Evolutionary conservation across 2,329 filamentous ascomycete genomes (phyloP).

Genomic region (Aspergillus intermedius): DNA sequence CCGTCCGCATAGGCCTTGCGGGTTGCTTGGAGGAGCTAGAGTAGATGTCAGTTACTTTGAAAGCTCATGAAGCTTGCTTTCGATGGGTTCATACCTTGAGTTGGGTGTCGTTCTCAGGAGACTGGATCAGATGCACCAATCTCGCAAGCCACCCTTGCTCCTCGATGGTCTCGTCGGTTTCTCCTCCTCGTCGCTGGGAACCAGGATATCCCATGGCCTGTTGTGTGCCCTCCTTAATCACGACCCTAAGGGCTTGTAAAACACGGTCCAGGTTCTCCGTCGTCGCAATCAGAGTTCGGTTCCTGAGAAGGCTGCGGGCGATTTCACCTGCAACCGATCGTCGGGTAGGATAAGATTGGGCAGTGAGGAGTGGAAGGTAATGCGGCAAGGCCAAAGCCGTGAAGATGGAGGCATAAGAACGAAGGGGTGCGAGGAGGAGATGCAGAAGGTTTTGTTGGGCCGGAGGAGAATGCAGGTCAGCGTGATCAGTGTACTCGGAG

Average conservation of each 20-base stretch:
- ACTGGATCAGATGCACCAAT: slow-evolving; percentile 80
- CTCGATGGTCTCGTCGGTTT: slow-evolving; percentile 96
- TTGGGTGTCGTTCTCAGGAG: slow-evolving; percentile 83
- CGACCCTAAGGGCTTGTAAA: slow-evolving; percentile 76
- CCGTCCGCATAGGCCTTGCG: slow-evolving; percentile 84
- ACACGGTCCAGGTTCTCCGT: slow-evolving; percentile 79
- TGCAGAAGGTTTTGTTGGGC: slow-evolving; percentile 85
- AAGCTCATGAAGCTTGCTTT: background rate
- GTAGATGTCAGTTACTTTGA: slow-evolving; percentile 8
- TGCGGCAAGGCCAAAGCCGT: slow-evolving; percentile 90
- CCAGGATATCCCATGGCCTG: slow-evolving; percentile 77
- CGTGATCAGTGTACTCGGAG: slow-evolving; percentile 80
- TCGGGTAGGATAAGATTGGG: slow-evolving; percentile 87
- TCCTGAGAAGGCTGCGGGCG: slow-evolving; percentile 71
- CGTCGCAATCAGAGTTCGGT: slow-evolving; percentile 72
- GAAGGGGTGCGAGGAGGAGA: slow-evolving; percentile 82
- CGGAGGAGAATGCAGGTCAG: slow-evolving; percentile 83
- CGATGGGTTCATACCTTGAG: slow-evolving; percentile 54
- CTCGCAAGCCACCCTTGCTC: slow-evolving; percentile 96
- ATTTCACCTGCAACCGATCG: slow-evolving; percentile 87
- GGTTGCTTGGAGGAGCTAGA: slow-evolving; percentile 71
- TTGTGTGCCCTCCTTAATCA: slow-evolving; percentile 90
- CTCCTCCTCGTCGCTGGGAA: slow-evolving; percentile 64
- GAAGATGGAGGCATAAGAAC: slow-evolving; percentile 87
- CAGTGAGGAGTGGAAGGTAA: slow-evolving; percentile 82